Evolutionary conservation across 768 basidiomycete genomes (phyloP), one percentile per base, ranked within the genome.

Genomic region (Gyrodon lividus): DNA sequence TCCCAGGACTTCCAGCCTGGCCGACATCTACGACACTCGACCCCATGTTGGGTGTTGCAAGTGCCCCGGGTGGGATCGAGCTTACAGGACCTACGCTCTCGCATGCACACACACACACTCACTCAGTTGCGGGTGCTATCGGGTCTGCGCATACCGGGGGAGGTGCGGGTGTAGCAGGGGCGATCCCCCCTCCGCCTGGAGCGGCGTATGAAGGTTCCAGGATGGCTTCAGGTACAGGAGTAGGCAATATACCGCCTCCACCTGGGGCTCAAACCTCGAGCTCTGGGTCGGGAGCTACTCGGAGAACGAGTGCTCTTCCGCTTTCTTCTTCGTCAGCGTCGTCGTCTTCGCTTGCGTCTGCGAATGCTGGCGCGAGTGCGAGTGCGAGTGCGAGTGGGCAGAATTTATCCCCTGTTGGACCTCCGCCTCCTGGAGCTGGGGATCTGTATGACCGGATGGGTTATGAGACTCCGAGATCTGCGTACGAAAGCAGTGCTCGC

Each of bases 1-100:
- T 67, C 22, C 63, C 63, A 3, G 69, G 67, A 3, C 24, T 69
- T 19, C 69, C 69, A 17, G 65, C 69, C 3, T 70, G 69, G 67
- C 67, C 67, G 12, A 63, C 65, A 3, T 16, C 66, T 16, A 64
- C 69, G 4, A n/a, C 62, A 0, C 31, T 67, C 23, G 62, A 69
- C 46, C 67, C 69, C 0, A 69, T 70, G 68, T 41, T 69, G 41
- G 65, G 56, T 16, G 59, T 66, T 10, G 69, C 69, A 8, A 69
- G 67, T 34, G 67, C 67, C 5, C 67, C 66, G 0, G 67, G 67
- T 10, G 67, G 67, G n/a, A 58, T 69, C 16, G 67, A 70, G 28
- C 67, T 69, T 30, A 55, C 67, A 2, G 47, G 33, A 1, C 50
- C 48, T 12, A 37, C 54, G 26, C 50, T 8, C 16, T 22, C 46